A percentile compares a stretch with the other conserved stretches of the same genome.
phyloP scores from a whole-genome alignment of 495 filamentous ascomycete genomes.

The Daldinia bambusicola region DNA sequence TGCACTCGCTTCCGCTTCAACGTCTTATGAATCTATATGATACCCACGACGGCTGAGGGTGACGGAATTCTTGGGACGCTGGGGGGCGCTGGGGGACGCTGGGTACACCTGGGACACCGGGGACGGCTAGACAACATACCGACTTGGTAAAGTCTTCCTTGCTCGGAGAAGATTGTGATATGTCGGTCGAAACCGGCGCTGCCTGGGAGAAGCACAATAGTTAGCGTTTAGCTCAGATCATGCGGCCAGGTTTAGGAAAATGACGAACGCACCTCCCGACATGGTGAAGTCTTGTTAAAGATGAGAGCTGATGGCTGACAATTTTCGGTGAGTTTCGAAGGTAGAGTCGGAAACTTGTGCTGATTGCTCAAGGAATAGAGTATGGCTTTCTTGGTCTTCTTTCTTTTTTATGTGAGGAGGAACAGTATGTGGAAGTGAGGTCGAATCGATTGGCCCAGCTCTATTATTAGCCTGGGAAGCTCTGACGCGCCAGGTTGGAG shows the following conservation, averaged over 20 bases:
- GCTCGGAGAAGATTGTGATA: slow-evolving; percentile 99
- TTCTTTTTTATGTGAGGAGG: slow-evolving; percentile 2
- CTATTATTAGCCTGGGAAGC: slow-evolving; percentile 41
- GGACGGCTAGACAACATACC: slow-evolving; percentile 71
- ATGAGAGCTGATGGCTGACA: slow-evolving; percentile 8
- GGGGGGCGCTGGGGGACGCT: too few species aligned
- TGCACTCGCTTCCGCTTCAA: slow-evolving; percentile 18
- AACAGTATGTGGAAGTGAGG: slow-evolving; percentile 25
- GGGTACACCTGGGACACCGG: too few species aligned
- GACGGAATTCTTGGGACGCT: slow-evolving; percentile 11
- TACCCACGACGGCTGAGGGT: slow-evolving; percentile 11
- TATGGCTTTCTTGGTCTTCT: slow-evolving; percentile 3
- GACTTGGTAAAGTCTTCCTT: slow-evolving; percentile 98
- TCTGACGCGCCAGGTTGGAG: slow-evolving; percentile 44
- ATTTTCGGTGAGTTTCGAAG: slow-evolving; percentile 13
- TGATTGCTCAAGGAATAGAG: slow-evolving; percentile 13
- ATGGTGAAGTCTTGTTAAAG: slow-evolving; percentile 51
- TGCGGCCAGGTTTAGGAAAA: slow-evolving; percentile 37
- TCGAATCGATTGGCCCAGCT: slow-evolving; percentile 31
- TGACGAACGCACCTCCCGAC: slow-evolving; percentile 53
- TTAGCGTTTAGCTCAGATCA: slow-evolving; percentile 31
- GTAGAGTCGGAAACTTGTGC: slow-evolving; percentile 1
- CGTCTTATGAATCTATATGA: not conserved
- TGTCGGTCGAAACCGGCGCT: slow-evolving; percentile 97
- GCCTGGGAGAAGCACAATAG: slow-evolving; percentile 62